Percentiles rank a stretch among this genome's conserved stretches.
Conservation (phyloP, 2,329 filamentous ascomycete genomes). For the Balansia obtecta region DNA sequence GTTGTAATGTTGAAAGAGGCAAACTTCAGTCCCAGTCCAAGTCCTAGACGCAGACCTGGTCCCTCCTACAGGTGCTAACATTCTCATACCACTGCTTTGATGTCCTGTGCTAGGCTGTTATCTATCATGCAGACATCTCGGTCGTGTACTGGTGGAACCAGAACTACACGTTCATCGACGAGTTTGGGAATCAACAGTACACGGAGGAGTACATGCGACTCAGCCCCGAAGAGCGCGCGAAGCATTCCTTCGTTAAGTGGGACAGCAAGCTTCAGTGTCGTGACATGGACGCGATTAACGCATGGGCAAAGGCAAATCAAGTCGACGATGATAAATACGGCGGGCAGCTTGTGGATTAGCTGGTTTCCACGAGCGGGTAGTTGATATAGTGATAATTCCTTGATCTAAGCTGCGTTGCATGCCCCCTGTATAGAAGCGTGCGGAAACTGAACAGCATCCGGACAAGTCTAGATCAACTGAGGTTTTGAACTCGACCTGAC, state of each 20-base stretch:
- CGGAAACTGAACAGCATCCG: too few species aligned
- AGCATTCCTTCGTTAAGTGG: neutral
- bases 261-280: neutral
- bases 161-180: neutral
- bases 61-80: neutral
- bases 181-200: neutral
- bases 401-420: too few species aligned
- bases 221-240: neutral
- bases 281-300: neutral
- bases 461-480: too few species aligned
- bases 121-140: neutral
- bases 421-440: too few species aligned
- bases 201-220: neutral
- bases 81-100: neutral
- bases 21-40: neutral
- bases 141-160: neutral
- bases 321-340: neutral
- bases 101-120: neutral
- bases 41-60: too few species aligned
- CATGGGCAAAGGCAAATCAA: neutral
- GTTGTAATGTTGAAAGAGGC: neutral
- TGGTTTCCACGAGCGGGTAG: neutral
- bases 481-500: too few species aligned
- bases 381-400: too few species aligned
- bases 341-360: neutral